Conservation (phyloP, 2,329 filamentous ascomycete genomes). For the Ophiostoma piceae region DNA sequence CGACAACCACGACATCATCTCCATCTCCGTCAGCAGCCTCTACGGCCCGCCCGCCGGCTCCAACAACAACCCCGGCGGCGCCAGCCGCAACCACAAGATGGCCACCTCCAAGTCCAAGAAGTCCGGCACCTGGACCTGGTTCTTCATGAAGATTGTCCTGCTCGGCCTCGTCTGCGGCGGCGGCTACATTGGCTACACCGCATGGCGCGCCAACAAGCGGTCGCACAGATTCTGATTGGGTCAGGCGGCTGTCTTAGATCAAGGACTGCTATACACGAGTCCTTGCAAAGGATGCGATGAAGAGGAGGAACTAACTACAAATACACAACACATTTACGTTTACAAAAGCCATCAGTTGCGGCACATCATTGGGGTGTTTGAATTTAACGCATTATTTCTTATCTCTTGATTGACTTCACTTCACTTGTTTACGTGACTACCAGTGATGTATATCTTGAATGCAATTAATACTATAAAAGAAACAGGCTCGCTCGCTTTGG, state of each 20-base stretch:
- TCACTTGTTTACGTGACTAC: no score
- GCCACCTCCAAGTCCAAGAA: slow-evolving; percentile 39
- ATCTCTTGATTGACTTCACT: no score
- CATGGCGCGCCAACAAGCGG: slow-evolving; percentile 65
- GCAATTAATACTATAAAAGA: slow-evolving; percentile 17
- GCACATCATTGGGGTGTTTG: neutral
- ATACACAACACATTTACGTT: neutral
- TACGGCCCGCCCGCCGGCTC: slow-evolving; percentile 57
- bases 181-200: slow-evolving; percentile 79
- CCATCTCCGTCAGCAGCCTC: slow-evolving; percentile 78
- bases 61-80: slow-evolving; percentile 38
- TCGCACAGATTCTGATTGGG: slow-evolving; percentile 48
- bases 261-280: neutral
- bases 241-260: neutral
- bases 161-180: slow-evolving; percentile 66
- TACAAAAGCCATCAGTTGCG: slow-evolving; percentile 1
- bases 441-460: neutral
- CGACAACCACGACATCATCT: slow-evolving; percentile 97
- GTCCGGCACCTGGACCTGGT: slow-evolving; percentile 54
- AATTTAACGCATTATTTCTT: neutral
- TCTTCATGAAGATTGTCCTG: slow-evolving; percentile 75
- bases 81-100: slow-evolving; percentile 31
- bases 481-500: slow-evolving; percentile 20
- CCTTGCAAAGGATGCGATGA: neutral
- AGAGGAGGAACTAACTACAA: neutral